Evolutionary conservation across 148 eudicot species (phyloP).

Genomic region (Vaccinium myrtillus): DNA sequence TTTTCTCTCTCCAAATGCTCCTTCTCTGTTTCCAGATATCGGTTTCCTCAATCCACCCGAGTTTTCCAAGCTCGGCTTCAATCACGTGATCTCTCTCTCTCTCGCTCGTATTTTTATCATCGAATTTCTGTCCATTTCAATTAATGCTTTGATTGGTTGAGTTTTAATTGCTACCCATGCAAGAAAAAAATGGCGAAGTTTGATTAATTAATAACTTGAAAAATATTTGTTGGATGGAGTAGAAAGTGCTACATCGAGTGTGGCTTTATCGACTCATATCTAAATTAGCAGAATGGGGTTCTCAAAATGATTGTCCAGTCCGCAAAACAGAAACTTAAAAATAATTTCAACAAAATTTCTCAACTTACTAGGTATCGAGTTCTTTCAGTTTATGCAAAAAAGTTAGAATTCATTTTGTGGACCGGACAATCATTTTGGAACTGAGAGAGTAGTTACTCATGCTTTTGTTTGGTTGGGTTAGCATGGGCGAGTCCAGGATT

Average conservation of each 20-base stretch:
- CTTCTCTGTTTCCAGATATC: conserved; percentile 33
- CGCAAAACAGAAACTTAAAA: no score
- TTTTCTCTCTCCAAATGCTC: conserved; percentile 28
- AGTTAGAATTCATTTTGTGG: no score
- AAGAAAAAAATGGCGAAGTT: neutral
- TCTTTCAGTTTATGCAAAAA: no score
- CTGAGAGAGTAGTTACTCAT: neutral
- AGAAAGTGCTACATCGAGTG: neutral
- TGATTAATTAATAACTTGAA: neutral
- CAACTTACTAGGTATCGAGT: no score
- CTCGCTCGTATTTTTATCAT: neutral
- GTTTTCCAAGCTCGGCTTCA: conserved; percentile 41
- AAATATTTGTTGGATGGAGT: neutral
- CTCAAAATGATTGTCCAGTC: no score
- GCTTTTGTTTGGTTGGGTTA: neutral
- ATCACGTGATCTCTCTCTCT: conserved; percentile 35
- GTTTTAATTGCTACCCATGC: neutral
- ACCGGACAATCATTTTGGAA: no score
- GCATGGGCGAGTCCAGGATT: neutral
- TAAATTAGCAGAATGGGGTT: neutral
- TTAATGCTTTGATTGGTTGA: neutral
- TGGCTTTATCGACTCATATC: neutral
- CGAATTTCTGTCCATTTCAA: neutral
- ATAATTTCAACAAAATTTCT: no score
- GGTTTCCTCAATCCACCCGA: conserved; percentile 28